phyloP scores from a whole-genome alignment of 306 rosid species.

The Quillaja saponaria region DNA sequence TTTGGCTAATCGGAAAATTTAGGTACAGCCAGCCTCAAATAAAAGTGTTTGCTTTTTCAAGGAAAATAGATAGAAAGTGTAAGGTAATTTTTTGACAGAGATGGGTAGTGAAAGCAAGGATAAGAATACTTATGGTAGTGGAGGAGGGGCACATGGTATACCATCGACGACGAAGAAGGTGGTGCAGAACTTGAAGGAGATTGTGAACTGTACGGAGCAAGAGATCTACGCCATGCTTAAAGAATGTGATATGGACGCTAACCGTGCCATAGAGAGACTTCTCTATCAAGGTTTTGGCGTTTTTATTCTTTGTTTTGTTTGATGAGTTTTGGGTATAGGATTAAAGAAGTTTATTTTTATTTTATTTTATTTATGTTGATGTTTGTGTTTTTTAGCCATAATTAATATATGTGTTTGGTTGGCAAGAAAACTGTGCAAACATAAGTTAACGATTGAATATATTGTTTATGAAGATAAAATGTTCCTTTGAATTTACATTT shows the following conservation, averaged over 20 bases:
- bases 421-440: too few relatives aligned
- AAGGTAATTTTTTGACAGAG: neutral
- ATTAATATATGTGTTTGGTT: too few relatives aligned
- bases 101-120: conserved; percentile 41
- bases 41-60: too few relatives aligned
- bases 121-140: neutral
- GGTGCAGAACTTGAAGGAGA: conserved; percentile 36
- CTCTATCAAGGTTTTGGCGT: conserved; percentile 37
- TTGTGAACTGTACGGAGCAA: conserved; percentile 36
- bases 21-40: conserved; percentile 19
- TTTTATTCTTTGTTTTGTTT: neutral
- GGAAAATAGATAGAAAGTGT: neutral
- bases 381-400: too few relatives aligned
- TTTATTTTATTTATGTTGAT: too few relatives aligned
- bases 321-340: neutral
- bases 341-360: too few relatives aligned
- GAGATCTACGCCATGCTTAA: conserved; percentile 41
- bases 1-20: conserved; percentile 40
- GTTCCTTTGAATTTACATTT: too few relatives aligned
- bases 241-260: conserved; percentile 47
- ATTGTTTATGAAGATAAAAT: too few relatives aligned
- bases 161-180: conserved; percentile 31
- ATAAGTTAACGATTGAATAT: too few relatives aligned
- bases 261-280: conserved; percentile 41
- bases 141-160: neutral